Percentiles rank a stretch among this genome's conserved stretches.
Evolutionary conservation across 2,329 filamentous ascomycete species (phyloP).

Genomic region (Penicillium janthinellum): DNA sequence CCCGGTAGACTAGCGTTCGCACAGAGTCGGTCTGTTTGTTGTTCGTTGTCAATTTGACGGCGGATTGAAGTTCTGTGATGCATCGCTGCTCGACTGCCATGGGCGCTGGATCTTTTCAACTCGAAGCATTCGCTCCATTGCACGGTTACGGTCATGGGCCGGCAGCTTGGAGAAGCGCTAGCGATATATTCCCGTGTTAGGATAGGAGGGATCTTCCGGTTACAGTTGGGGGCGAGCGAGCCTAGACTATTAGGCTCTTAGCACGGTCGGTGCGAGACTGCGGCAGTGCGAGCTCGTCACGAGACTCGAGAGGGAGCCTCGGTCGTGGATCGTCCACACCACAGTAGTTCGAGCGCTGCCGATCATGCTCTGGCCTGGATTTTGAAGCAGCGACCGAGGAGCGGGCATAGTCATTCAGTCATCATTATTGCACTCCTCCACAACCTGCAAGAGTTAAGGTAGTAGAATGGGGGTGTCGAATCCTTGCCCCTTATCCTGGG

Average conservation of each 20-base stretch:
- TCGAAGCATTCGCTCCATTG: not conserved
- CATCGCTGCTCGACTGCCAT: not conserved
- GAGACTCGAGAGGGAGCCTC: not conserved
- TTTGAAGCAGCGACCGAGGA: not conserved
- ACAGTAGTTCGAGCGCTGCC: not conserved
- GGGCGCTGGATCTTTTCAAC: not conserved
- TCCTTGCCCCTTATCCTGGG: not conserved
- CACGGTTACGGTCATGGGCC: not conserved
- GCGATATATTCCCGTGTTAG: not conserved
- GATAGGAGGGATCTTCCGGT: not conserved
- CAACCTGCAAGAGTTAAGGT: not conserved
- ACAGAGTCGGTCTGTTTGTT: not conserved
- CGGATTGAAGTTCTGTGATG: not conserved
- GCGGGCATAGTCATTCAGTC: not conserved
- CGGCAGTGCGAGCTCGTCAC: too few relatives aligned
- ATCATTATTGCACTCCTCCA: not conserved
- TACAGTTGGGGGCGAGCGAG: not conserved
- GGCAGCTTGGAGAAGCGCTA: not conserved
- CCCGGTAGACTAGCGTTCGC: not conserved
- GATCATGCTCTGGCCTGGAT: conserved; percentile 1
- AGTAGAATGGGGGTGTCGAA: not conserved
- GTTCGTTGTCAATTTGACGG: too few relatives aligned
- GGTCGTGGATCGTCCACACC: not conserved
- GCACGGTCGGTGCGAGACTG: not conserved
- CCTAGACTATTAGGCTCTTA: not conserved